Evolutionary conservation across 768 basidiomycete genomes (phyloP), one percentile per base, ranked within the genome.

Genomic region (Mrakia gelida): DNA sequence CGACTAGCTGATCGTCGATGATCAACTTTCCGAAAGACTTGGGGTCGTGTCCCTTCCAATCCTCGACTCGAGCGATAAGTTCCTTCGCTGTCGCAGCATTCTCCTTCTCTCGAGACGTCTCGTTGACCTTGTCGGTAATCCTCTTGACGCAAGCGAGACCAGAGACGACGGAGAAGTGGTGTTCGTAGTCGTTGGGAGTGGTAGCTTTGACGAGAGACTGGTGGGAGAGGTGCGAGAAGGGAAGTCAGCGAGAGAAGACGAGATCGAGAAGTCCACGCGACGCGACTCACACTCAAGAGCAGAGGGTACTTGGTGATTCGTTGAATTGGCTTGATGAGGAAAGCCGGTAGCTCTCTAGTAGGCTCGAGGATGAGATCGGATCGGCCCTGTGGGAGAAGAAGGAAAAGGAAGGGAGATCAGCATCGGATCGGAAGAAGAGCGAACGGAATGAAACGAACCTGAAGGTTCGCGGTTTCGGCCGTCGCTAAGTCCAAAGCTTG

Each of bases 21-120:
- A 96, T 88, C 75, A 99, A 91, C 81, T 93, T 90, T 79, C 97
- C 97, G 80, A 99, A 98, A 84, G 94, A 92, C 81, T 90, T 90
- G 56, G 98, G 88, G 81, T 96, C 93, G 84, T 99, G 97, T 16
- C 96, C 96, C 84, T 98, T 98, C 97, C 97, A 99, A 84, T 99
- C 97, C 80, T 95, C 94, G 68, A 99, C 94, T 65, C 97, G 91
- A 41, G 87, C 86, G 80, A 91, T 88, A 11, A 99, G 89, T 81
- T 91, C 92, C 84, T 92, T 90, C 76, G 97, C 94, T 7, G 94
- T 97, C 81, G 91, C 91, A 62, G 91, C 87, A 81, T 99, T 98
- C 86, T 98, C 84, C 93, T 71, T 92, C 90, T 71, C 90, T 71
- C 97, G 89, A 84, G 95, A 91, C 34, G 93, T 92, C 85, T 98